These are phyloP conservation scores for Eutypa lata DNA, from an alignment of 2,329 filamentous ascomycete species.

Conservation along the genomic window DNA sequence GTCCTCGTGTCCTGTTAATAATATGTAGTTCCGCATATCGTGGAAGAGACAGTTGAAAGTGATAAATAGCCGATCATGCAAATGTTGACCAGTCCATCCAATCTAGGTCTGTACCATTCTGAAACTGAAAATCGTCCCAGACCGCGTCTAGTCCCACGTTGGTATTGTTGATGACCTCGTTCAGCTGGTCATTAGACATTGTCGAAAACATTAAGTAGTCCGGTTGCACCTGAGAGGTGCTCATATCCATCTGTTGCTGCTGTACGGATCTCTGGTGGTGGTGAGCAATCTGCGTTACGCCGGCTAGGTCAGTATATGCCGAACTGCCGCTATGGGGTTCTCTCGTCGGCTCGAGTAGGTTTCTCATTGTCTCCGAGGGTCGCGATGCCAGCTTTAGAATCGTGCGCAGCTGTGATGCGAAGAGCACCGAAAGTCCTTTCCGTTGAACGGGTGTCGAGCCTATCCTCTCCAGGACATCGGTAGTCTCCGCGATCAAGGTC, in stretches of 20 bases:
- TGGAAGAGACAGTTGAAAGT: not conserved
- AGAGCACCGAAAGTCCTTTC: constrained; percentile 62
- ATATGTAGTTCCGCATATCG: too few species aligned
- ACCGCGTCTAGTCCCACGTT: constrained; percentile 28
- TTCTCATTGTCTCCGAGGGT: constrained; percentile 18
- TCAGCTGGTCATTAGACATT: constrained; percentile 32
- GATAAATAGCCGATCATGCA: not conserved
- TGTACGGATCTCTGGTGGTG: constrained; percentile 9
- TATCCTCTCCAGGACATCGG: constrained; percentile 65
- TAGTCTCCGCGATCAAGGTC: constrained; percentile 64
- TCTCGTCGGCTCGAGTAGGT: constrained; percentile 15
- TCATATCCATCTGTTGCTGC: constrained; percentile 20
- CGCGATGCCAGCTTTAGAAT: constrained; percentile 36
- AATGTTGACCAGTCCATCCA: constrained; percentile 33
- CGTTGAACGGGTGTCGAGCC: constrained; percentile 64
- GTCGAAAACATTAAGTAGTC: constrained; percentile 31
- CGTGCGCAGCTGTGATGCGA: constrained; percentile 53
- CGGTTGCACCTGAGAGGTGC: constrained; percentile 16
- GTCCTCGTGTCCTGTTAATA: not conserved
- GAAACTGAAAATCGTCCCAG: constrained; percentile 32
- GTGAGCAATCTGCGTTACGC: constrained; percentile 14
- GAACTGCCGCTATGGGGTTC: constrained; percentile 13
- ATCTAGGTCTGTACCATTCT: constrained; percentile 28
- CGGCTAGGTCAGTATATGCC: constrained; percentile 15
- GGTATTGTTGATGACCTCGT: constrained; percentile 32